Evolutionary conservation across 371 early-diverging fungal genomes (phyloP).

Genomic region (Racocetra persica): DNA sequence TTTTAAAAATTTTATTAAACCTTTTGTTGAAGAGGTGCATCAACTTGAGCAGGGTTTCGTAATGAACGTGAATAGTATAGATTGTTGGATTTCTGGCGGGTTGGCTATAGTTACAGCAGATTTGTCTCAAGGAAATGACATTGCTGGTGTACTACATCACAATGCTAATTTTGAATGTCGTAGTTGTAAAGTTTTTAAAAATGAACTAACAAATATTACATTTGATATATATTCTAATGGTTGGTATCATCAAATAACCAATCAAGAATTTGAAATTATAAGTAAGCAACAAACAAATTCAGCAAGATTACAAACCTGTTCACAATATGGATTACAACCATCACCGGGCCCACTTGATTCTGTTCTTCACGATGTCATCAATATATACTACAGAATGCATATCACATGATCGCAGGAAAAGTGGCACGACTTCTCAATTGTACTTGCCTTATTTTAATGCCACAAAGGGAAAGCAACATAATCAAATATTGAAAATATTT

Average conservation of each 20-base stretch:
- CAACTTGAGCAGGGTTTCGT: not conserved
- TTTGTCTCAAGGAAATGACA: not conserved
- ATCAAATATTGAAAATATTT: not conserved
- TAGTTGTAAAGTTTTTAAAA: conserved; percentile 1
- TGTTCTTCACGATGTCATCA: not conserved
- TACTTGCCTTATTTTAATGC: not conserved
- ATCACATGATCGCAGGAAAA: not conserved
- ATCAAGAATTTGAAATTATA: not conserved
- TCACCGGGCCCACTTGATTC: not conserved
- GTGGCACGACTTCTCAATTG: not conserved
- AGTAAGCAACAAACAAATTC: not conserved
- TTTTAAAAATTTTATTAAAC: no score
- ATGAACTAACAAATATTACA: not conserved
- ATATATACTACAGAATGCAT: not conserved
- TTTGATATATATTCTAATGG: not conserved
- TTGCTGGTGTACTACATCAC: not conserved
- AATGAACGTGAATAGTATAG: not conserved
- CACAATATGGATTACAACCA: not conserved
- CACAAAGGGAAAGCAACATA: not conserved
- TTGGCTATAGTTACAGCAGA: conserved; percentile 8
- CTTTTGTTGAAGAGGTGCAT: no score
- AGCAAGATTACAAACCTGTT: not conserved
- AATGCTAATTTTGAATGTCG: not conserved
- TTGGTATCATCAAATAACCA: not conserved
- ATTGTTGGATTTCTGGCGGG: not conserved